phyloP scores from a whole-genome alignment of 2,329 filamentous ascomycete genomes.

The Phialocephala subalpina region DNA sequence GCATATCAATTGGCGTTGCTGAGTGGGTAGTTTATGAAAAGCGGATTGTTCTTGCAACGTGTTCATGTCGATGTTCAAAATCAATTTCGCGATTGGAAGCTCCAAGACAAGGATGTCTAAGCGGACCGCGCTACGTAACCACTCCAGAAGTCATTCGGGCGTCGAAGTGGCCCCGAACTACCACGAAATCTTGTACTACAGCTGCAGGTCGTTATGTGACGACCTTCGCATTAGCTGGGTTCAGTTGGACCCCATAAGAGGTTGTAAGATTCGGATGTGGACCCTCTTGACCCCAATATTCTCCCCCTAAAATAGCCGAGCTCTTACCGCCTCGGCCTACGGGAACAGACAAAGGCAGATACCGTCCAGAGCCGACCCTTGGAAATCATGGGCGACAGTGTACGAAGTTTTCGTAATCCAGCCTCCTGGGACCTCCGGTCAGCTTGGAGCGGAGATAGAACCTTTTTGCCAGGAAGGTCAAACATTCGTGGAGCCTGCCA shows the following conservation, averaged over 20 bases:
- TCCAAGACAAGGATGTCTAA: background rate
- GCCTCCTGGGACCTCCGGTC: background rate
- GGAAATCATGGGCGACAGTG: background rate
- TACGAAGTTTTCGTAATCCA: background rate
- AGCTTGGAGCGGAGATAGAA: too few relatives aligned
- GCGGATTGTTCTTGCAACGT: background rate
- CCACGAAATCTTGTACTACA: background rate
- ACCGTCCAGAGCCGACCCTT: background rate
- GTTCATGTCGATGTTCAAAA: conserved; percentile 5
- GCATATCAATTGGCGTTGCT: conserved; percentile 5
- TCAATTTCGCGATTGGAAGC: conserved; percentile 2
- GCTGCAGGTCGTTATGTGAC: background rate
- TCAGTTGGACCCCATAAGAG: background rate
- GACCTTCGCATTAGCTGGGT: background rate
- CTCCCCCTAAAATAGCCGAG: conserved; percentile 5
- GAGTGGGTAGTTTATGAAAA: background rate
- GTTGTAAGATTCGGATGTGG: background rate
- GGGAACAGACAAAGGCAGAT: background rate
- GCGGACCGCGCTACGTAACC: background rate
- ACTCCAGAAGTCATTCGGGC: background rate
- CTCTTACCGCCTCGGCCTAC: background rate
- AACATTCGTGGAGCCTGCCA: too few relatives aligned
- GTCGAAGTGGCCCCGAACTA: background rate
- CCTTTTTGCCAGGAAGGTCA: too few relatives aligned
- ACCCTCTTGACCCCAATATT: background rate